Evolutionary conservation across 2,329 filamentous ascomycete genomes (phyloP), one percentile per base, ranked within the genome.

Genomic region (Stachybotrys chartarum): DNA sequence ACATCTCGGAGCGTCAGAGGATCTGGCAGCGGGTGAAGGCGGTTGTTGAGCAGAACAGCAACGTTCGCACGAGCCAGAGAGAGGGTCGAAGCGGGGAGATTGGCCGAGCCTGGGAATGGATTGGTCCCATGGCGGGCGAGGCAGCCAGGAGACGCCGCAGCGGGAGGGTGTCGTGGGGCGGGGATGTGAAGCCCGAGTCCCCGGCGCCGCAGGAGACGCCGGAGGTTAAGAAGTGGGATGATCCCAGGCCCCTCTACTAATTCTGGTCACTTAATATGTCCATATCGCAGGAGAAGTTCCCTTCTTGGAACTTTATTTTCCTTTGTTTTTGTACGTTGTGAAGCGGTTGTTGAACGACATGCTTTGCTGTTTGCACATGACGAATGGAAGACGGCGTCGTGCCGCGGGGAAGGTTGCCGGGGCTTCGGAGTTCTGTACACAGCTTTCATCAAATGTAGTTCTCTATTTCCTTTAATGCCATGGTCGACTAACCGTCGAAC

Each of bases 1-100:
- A 83, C 4, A 79, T 92, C 18, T 78, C 80, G 8, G 83, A 91
- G 63, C 81, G 94, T 44, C 88, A 94, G 66, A 82, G 84, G 55
- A 77, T 99, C 52, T 99, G 95, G 94, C 81, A 85, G 60, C 84
- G 84, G 52, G 94, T 99, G 18, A 82, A 85, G 61, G 83, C 79
- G 53, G 87, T 97, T 53, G 92, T 99, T 1, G 94, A 99, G 72
- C 86, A 86, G 70, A 99, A 99, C 70, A 88, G 90, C 57, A 99
- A 99, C 66, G 88, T 99, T 16, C 82, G 94, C 47, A 90, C 82
- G 0, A 77, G 81, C 73, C 72, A 92, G 80, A 74, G 91, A 76
- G 75, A 88, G 80, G 72, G 86, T 50, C 74, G 78, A 54, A 86
- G 79, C 61, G 85, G 84, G 39, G 85, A 87, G 65, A 79, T 88